A percentile compares a stretch with the other conserved stretches of the same genome.
phyloP scores from a whole-genome alignment of 1,284 basidiomycete species.

The Apiotrichum akiyoshidainum region DNA sequence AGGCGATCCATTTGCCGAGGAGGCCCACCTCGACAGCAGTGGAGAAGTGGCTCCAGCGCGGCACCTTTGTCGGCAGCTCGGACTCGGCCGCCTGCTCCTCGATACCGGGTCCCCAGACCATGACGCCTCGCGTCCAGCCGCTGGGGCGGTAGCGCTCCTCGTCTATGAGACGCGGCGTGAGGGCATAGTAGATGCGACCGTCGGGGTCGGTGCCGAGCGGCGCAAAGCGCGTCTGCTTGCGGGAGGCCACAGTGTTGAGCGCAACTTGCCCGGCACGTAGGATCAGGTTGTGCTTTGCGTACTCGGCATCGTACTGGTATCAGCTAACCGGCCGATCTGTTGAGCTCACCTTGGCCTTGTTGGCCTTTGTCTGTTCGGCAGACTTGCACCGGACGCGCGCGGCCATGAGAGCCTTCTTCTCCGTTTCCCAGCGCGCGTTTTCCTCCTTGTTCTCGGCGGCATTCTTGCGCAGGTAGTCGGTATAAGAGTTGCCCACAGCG shows the following conservation, averaged over 20 bases:
- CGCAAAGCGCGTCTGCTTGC: slow-evolving; percentile 28
- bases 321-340: background rate
- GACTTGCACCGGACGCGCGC: slow-evolving; percentile 26
- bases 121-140: slow-evolving; percentile 39
- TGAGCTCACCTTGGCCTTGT: slow-evolving; percentile 28
- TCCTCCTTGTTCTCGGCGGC: slow-evolving; percentile 18
- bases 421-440: slow-evolving; percentile 28
- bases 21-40: slow-evolving; percentile 19
- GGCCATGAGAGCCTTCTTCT: slow-evolving; percentile 35
- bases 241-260: slow-evolving; percentile 21
- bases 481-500: slow-evolving; percentile 16
- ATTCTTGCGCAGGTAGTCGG: slow-evolving; percentile 18
- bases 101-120: slow-evolving; percentile 38
- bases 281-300: slow-evolving; percentile 24
- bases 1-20: slow-evolving; percentile 32
- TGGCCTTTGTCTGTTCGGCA: slow-evolving; percentile 31
- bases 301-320: slow-evolving; percentile 16
- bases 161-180: slow-evolving; percentile 31
- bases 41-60: slow-evolving; percentile 42
- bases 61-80: slow-evolving; percentile 22
- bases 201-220: slow-evolving; percentile 38
- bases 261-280: slow-evolving; percentile 24
- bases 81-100: slow-evolving; percentile 11
- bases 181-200: slow-evolving; percentile 36
- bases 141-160: slow-evolving; percentile 33